Conservation (phyloP, 768 basidiomycete species). For the Heimioporus sp. region DNA sequence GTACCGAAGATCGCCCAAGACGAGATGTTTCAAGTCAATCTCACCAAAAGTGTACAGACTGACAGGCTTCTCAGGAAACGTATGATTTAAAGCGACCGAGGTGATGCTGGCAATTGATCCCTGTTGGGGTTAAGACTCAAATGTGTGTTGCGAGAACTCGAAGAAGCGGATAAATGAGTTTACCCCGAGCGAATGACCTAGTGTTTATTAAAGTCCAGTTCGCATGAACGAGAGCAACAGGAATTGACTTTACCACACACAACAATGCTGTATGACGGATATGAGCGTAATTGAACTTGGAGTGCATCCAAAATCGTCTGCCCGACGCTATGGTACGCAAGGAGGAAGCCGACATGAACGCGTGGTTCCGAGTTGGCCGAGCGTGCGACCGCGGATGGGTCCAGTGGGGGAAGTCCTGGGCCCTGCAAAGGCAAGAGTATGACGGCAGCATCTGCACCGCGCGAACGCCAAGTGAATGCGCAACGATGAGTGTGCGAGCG, state of each 20-base stretch:
- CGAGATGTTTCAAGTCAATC: neutral
- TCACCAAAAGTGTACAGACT: conserved; percentile 46
- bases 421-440: conserved; percentile 21
- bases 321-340: conserved; percentile 36
- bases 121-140: conserved; percentile 15
- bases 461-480: neutral
- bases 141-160: neutral
- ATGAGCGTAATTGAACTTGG: conserved; percentile 25
- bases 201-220: conserved; percentile 1
- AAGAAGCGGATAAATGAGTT: conserved; percentile 3
- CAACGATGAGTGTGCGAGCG: neutral
- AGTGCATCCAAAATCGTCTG: conserved; percentile 29
- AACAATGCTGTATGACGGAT: conserved; percentile 35
- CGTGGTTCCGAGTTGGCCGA: conserved; percentile 13
- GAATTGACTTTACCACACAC: conserved; percentile 26
- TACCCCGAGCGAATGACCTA: conserved; percentile 43
- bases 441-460: conserved; percentile 17
- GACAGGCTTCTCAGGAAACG: conserved; percentile 25
- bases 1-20: neutral
- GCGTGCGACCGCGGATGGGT: neutral
- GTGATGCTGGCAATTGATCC: conserved; percentile 41
- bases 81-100: conserved; percentile 30
- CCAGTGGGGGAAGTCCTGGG: conserved; percentile 22
- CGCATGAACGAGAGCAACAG: neutral
- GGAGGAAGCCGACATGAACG: conserved; percentile 37